phyloP scores from a whole-genome alignment of 345 rosid species.

The Citrus trifoliata region DNA sequence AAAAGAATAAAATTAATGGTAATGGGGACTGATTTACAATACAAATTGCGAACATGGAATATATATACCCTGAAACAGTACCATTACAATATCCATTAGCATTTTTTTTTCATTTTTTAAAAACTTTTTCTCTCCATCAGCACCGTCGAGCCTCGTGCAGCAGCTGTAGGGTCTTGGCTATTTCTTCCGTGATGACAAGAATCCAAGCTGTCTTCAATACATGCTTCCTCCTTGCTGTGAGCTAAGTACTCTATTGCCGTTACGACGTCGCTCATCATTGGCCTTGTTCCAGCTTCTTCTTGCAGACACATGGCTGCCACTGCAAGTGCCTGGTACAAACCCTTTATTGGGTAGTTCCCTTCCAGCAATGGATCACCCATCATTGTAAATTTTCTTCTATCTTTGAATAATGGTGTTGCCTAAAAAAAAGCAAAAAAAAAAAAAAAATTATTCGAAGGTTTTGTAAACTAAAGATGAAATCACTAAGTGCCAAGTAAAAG shows the following conservation, averaged over 20 bases:
- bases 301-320: slow-evolving; percentile 87
- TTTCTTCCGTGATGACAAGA: neutral
- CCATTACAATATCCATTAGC: neutral
- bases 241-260: slow-evolving; percentile 67
- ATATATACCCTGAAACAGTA: neutral
- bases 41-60: neutral
- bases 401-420: slow-evolving; percentile 73
- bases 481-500: too few species aligned
- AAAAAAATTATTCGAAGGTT: too few species aligned
- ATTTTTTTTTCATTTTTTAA: too few species aligned
- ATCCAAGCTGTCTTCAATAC: neutral
- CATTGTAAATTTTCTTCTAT: slow-evolving; percentile 53
- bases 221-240: slow-evolving; percentile 16
- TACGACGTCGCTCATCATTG: slow-evolving; percentile 78
- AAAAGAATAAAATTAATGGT: too few species aligned
- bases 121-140: too few species aligned
- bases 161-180: too few species aligned
- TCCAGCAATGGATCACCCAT: slow-evolving; percentile 75
- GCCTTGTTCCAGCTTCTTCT: slow-evolving; percentile 62
- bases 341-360: slow-evolving; percentile 54
- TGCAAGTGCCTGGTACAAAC: slow-evolving; percentile 75
- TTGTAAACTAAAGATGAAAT: too few species aligned
- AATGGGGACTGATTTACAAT: neutral
- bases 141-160: too few species aligned
- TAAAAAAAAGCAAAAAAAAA: slow-evolving; percentile 12